Evolutionary conservation across 2,329 filamentous ascomycete genomes (phyloP).

Genomic region (Ophiostoma sp.): DNA sequence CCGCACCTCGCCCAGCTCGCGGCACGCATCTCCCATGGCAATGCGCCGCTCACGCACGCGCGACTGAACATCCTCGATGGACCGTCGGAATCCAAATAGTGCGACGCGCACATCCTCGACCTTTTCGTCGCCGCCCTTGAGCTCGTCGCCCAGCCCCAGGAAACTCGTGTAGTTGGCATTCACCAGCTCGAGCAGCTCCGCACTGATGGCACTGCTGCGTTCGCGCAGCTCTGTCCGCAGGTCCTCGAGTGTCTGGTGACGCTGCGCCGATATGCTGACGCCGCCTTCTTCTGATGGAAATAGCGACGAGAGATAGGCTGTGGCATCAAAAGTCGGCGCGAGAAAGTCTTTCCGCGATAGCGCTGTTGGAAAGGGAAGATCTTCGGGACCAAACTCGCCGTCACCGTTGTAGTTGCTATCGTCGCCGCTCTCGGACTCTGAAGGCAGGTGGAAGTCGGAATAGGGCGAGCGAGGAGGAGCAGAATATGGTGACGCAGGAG

Average conservation of each 20-base stretch:
- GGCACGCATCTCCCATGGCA: constrained; percentile 57
- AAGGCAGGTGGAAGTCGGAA: constrained; percentile 40
- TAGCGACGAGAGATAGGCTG: constrained; percentile 62
- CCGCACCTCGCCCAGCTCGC: constrained; percentile 62
- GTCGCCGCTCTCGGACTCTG: constrained; percentile 33
- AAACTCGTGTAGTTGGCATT: constrained; percentile 95
- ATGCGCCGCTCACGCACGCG: constrained; percentile 58
- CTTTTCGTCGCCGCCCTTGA: constrained; percentile 83
- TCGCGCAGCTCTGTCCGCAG: constrained; percentile 79
- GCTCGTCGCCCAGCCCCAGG: constrained; percentile 69
- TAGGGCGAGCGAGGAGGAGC: constrained; percentile 32
- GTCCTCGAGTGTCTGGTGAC: constrained; percentile 94
- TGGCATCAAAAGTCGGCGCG: constrained; percentile 67
- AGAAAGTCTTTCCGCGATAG: constrained; percentile 81
- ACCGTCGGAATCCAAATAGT: constrained; percentile 75
- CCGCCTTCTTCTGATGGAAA: constrained; percentile 31
- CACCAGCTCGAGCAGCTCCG: constrained; percentile 87
- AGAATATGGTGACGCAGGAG: constrained; percentile 29
- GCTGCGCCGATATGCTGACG: constrained; percentile 53
- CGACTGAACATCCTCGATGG: constrained; percentile 67
- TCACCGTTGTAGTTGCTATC: constrained; percentile 31
- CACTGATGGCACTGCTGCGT: constrained; percentile 69
- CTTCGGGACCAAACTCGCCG: constrained; percentile 49
- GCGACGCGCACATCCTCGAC: constrained; percentile 87
- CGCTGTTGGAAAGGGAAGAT: constrained; percentile 81